Evolutionary conservation across 345 rosid species (phyloP).

Genomic region (Gossypium ekmanianum): DNA sequence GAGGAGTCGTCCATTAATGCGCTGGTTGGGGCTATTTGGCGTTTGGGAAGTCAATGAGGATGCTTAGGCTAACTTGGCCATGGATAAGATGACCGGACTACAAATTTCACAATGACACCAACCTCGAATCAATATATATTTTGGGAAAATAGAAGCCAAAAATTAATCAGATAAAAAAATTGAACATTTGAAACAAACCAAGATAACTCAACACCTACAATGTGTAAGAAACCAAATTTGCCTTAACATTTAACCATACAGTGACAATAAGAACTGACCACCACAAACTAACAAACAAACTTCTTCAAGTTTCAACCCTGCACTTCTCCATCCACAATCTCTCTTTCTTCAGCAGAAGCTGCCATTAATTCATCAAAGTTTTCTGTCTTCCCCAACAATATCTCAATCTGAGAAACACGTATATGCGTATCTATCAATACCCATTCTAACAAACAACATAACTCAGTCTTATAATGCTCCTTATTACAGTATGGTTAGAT

Average conservation of each 20-base stretch:
- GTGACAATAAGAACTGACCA: constrained; percentile 14
- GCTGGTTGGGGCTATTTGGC: too few relatives aligned
- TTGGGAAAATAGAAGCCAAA: neutral
- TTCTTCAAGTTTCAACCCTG: constrained; percentile 32
- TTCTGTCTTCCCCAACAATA: constrained; percentile 68
- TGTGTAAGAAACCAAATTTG: constrained; percentile 15
- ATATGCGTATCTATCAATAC: neutral
- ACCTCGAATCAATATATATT: neutral
- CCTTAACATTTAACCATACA: neutral
- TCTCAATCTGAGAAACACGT: constrained; percentile 53
- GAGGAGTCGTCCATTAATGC: too few relatives aligned
- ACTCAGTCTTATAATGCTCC: neutral
- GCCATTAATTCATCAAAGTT: constrained; percentile 91
- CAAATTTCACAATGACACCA: neutral
- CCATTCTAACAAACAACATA: neutral
- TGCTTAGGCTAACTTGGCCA: too few relatives aligned
- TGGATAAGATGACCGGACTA: too few relatives aligned
- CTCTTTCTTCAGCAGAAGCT: constrained; percentile 64
- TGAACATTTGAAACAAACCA: constrained; percentile 17
- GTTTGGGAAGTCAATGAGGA: too few relatives aligned
- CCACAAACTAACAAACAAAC: constrained; percentile 2
- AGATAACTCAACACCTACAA: constrained; percentile 14
- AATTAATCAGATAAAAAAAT: constrained; percentile 15
- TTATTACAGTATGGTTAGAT: neutral
- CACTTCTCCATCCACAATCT: constrained; percentile 44